Base-by-base conservation (phyloP, 805 yeast genomes). In the Ogataea trehalophila region DNA sequence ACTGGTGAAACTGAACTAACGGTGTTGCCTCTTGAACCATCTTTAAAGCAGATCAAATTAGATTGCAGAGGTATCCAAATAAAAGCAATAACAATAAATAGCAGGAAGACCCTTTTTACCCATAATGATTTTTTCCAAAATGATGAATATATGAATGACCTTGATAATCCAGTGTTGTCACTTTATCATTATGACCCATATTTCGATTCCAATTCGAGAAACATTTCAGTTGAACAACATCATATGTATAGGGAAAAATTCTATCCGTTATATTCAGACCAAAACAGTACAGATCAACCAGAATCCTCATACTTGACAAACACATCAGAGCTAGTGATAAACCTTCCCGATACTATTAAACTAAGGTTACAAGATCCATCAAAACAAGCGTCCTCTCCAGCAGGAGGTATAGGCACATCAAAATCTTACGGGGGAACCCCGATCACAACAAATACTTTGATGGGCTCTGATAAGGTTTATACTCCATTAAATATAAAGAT, bases 1-100 rank as follows among this genome's bases (percentile, higher is more conserved):
- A 61, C 59, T 0, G 99, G 98, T 15, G 75, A 78, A 54, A 89
- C 97, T 0, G 97, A 91, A 60, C 68, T 94, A 33, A 85, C 94
- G 1, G 72, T 91, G 2, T 73, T 87, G 16, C 97, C 99, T 0
- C 69, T 79, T 15, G 79, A 81, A 44, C 69, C 81, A 18, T 58
- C 71, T 1, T 68, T 92, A 40, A 79, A 77, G 48, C 69, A 70
- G 11, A 70, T 94, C 23, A 77, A 79, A 44, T 70, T 94, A 44
- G 98, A 94, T 63, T 87, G 95, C 49, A 78, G 96, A 45, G 88
- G 87, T 39, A 74, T 85, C 69, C 72, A 70, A 35, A 77, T 94
- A 35, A 74, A 76, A 22, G 77, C 79, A 23, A 85, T 89, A 6
- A 71, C 71, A 34, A 77, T 94, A 39, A 90, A 85, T 57, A 77